Evolutionary conservation across 2,329 filamentous ascomycete species (phyloP), one percentile per base, ranked within the genome.

Genomic region (Fusarium sp.): DNA sequence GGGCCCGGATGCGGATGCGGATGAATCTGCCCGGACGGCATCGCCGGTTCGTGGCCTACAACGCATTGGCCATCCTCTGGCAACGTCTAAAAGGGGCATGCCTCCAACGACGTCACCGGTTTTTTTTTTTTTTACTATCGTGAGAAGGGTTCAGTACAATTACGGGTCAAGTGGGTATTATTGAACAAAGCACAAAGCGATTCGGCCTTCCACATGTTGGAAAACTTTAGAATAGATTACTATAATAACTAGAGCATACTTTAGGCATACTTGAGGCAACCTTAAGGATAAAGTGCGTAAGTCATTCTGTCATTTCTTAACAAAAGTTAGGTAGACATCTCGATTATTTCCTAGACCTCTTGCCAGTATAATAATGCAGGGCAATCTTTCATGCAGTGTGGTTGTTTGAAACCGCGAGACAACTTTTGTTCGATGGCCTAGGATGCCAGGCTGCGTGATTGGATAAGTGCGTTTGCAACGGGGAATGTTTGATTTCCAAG

Each of bases 401-500:
- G 19, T 26, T 17, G 9, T 43, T 8, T n/a, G 40, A 17, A 24
- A 15, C 39, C 22, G 15, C 2, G 8, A 43, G 40, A 43, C 14
- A 19, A 39, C 8, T 26, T 9, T 14, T 42, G 21, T 50, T 50
- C 31, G 39, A 39, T 22, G 38, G 33, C 24, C n/a, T 51, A 33
- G 19, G 22, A 31, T n/a, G 42, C 17, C 15, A 39, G 39, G 38
- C 11, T 38, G 19, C 19, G 28, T 17, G 44, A 43, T 51, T 44
- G 51, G 33, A 28, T 33, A 42, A 19, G 17, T n/a, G 17, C 15
- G 36, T 58, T 51, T 55, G 54, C 33, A 47, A 24, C 33, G 15
- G 28, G n/a, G 38, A 2, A 61, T 47, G 54, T 47, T 60, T 70
- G 51, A 55, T 70, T 70, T 68, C 63, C 50, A 70, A 70, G 56